These are phyloP conservation scores for Podila clonocystis DNA, from an alignment of 192 early-diverging fungal species.

Conservation along the genomic window DNA sequence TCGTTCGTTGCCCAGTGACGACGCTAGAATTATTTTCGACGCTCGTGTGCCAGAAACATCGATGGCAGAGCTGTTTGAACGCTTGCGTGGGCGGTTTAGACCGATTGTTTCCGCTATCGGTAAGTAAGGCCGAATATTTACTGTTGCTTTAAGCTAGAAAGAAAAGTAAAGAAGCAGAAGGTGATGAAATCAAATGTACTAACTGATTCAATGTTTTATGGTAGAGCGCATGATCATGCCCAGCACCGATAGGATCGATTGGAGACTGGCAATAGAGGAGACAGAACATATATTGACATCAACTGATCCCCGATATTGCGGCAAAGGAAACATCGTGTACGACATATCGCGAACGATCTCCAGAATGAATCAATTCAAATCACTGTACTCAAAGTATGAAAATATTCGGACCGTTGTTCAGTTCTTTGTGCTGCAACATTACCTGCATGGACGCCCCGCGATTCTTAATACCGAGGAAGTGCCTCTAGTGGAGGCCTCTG, in stretches of 20 bases:
- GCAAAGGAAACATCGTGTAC: constrained; percentile 16
- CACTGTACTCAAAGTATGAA: constrained; percentile 5
- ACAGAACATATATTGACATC: constrained; percentile 13
- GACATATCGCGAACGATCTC: constrained; percentile 15
- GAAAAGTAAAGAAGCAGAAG: no score
- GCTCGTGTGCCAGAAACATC: constrained; percentile 5
- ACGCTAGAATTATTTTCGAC: constrained; percentile 15
- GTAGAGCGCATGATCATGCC: constrained; percentile 21
- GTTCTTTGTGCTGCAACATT: no score
- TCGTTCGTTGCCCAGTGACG: constrained; percentile 13
- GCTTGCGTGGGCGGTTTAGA: constrained; percentile 24
- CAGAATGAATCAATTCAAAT: not conserved
- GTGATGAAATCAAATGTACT: not conserved
- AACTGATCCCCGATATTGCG: not conserved
- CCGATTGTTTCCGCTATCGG: constrained; percentile 21
- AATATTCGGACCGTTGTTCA: no score
- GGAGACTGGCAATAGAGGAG: constrained; percentile 11
- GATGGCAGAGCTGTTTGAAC: constrained; percentile 13
- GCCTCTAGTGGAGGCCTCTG: constrained; percentile 24
- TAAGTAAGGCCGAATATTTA: not conserved
- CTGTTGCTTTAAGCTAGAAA: no score
- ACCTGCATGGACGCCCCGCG: constrained; percentile 13
- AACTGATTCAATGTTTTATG: constrained; percentile 4
- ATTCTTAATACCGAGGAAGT: not conserved
- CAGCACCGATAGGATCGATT: not conserved